Evolutionary conservation across 768 basidiomycete genomes (phyloP).

Genomic region (Lentinula guzmanii): DNA sequence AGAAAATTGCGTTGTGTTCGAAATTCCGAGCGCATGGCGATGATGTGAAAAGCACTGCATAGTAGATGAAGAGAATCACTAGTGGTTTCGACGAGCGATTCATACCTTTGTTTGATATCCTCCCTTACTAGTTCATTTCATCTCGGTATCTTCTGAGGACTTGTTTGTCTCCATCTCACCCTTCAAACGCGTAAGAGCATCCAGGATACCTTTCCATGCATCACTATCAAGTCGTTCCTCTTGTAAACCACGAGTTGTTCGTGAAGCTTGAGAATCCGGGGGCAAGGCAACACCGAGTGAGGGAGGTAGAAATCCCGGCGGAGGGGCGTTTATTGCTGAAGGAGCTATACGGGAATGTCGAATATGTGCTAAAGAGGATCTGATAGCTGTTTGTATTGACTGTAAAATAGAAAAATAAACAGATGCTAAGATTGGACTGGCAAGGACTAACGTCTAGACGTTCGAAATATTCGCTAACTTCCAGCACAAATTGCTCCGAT

Average conservation of each 20-base stretch:
- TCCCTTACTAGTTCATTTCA: not conserved
- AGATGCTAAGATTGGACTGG: conserved; percentile 13
- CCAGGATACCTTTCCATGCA: conserved; percentile 72
- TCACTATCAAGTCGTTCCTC: conserved; percentile 72
- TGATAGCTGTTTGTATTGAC: conserved; percentile 73
- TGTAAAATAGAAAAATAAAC: conserved; percentile 19
- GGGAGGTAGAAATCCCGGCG: conserved; percentile 66
- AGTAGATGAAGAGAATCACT: not conserved
- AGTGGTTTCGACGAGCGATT: not conserved
- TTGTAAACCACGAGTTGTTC: conserved; percentile 59
- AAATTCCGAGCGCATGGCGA: not conserved
- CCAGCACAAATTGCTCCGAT: conserved; percentile 79
- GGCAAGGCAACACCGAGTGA: conserved; percentile 77
- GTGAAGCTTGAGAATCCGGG: conserved; percentile 21
- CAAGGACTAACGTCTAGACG: conserved; percentile 59
- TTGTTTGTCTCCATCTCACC: conserved; percentile 24
- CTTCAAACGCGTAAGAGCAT: conserved; percentile 61
- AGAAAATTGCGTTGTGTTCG: not conserved
- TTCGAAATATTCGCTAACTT: conserved; percentile 83
- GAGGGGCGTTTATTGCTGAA: conserved; percentile 80
- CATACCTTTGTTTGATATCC: not conserved
- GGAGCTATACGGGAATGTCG: conserved; percentile 79
- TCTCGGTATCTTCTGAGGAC: not conserved
- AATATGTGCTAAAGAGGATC: conserved; percentile 77
- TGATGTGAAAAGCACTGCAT: not conserved